Evolutionary conservation across 192 early-diverging fungal genomes (phyloP), one percentile per base, ranked within the genome.

Genomic region (Geranomyces variabilis): DNA sequence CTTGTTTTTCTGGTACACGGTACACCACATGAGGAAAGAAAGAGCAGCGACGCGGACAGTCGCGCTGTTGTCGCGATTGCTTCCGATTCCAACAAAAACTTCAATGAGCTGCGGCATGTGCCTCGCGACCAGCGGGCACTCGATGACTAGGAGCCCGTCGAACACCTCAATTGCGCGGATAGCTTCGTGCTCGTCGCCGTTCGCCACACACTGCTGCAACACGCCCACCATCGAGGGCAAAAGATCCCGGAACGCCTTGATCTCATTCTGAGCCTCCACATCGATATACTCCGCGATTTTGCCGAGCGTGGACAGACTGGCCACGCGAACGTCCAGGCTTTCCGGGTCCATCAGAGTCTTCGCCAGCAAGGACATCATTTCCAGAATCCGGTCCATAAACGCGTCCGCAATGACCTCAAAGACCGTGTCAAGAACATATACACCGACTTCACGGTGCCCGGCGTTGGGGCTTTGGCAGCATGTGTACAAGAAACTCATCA

Each of bases 141-240:
- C 94, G 76, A 84, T 66, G 28, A 75, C 51, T 29, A 96, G 80
- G 60, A 96, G 80, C 19, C 81, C 81, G 79, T 94, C 92, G 78
- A 96, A 91, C 15, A 96, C 91, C 71, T 94, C 94, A 71, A 95
- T 94, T 65, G 93, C 91, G 66, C 90, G 85, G 31, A 82, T 83
- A 15, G 90, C 88, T 51, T 79, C 88, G 21, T 92, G 90, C 74
- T 93, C 93, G 68, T 97, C 92, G 34, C 79, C 80, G 3, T 82
- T 79, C 45, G 76, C 86, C 21, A 97, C 74, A 68, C 91, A 91
- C 70, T 92, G 87, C 72, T 92, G 88, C 67, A 97, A 77, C 0
- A 96, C 91, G 56, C 83, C 86, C 51, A 95, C 93, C 91, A 96
- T 97, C 44, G 82, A 71, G 12, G 95, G 95, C 34, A 96, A 80